Conservation (phyloP, 75 land plant genomes). For the Pseudotsuga menziesii region DNA sequence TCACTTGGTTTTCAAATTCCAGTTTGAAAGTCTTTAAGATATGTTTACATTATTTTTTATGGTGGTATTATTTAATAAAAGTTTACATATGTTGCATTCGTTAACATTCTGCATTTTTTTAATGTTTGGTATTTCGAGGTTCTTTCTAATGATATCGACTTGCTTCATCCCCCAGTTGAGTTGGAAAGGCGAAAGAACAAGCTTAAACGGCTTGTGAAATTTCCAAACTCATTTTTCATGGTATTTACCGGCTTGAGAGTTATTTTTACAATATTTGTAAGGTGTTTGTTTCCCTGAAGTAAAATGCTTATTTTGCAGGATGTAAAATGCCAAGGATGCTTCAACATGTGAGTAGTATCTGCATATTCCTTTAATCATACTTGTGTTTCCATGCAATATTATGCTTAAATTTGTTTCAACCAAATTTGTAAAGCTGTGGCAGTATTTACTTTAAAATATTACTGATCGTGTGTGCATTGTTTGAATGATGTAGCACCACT, state of each 20-base stretch:
- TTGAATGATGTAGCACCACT: constrained; percentile 50
- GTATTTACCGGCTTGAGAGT: constrained; percentile 16
- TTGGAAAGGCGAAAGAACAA: constrained; percentile 85
- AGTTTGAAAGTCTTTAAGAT: too few species aligned
- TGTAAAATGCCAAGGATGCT: constrained; percentile 46
- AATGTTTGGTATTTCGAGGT: constrained; percentile 26
- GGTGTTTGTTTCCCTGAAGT: neutral
- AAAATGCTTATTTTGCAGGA: constrained; percentile 14
- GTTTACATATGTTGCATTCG: too few species aligned
- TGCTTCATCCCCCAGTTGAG: constrained; percentile 83
- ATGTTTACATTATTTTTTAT: too few species aligned
- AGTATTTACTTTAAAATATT: neutral
- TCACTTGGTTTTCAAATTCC: too few species aligned
- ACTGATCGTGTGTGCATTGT: neutral
- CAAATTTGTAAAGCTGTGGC: neutral
- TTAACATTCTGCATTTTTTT: too few species aligned
- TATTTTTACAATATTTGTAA: neutral
- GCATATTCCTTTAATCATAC: constrained; percentile 3
- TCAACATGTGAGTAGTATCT: constrained; percentile 33
- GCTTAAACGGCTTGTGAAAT: constrained; percentile 76
- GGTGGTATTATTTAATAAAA: too few species aligned
- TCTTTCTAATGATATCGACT: constrained; percentile 80
- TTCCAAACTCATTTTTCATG: constrained; percentile 90
- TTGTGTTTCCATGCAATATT: neutral
- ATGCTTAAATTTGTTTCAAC: neutral